Conservation (phyloP, 352 stramenopile species). For the Pythium sukuiense region DNA sequence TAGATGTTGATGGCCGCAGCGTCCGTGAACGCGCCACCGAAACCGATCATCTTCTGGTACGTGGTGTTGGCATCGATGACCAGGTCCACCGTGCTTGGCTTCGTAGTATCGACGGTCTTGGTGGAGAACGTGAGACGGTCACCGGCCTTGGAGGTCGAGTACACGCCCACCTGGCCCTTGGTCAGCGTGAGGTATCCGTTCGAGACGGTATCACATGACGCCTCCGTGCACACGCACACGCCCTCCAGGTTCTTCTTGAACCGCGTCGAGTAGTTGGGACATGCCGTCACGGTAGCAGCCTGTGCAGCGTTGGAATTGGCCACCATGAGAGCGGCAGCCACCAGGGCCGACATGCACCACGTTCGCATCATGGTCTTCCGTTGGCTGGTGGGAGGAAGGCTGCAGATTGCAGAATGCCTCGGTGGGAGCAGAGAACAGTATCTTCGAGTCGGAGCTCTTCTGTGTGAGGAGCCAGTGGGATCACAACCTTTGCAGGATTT, state of each 20-base stretch:
- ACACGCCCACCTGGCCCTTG: constrained; percentile 38
- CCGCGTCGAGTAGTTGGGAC: constrained; percentile 36
- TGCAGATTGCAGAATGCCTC: neutral
- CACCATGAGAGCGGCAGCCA: neutral
- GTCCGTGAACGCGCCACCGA: constrained; percentile 90
- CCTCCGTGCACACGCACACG: constrained; percentile 57
- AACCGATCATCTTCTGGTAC: constrained; percentile 85
- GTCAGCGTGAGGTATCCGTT: constrained; percentile 47
- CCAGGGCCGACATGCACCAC: constrained; percentile 10
- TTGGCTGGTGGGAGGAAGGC: neutral
- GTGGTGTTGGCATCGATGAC: constrained; percentile 44
- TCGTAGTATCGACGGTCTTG: constrained; percentile 34
- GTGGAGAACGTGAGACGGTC: constrained; percentile 44
- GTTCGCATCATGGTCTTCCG: constrained; percentile 9
- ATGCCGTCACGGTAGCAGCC: constrained; percentile 2
- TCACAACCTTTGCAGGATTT: too few relatives aligned
- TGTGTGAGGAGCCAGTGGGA: too few relatives aligned
- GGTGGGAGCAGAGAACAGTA: too few relatives aligned
- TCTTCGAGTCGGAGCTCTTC: too few relatives aligned
- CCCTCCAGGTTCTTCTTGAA: constrained; percentile 47
- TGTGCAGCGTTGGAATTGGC: neutral
- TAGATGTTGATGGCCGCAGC: constrained; percentile 78
- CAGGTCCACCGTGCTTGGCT: constrained; percentile 6
- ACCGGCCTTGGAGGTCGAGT: constrained; percentile 43
- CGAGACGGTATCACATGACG: constrained; percentile 47